Conservation (phyloP, 192 early-diverging fungal species). For the Glomus cerebriforme region DNA sequence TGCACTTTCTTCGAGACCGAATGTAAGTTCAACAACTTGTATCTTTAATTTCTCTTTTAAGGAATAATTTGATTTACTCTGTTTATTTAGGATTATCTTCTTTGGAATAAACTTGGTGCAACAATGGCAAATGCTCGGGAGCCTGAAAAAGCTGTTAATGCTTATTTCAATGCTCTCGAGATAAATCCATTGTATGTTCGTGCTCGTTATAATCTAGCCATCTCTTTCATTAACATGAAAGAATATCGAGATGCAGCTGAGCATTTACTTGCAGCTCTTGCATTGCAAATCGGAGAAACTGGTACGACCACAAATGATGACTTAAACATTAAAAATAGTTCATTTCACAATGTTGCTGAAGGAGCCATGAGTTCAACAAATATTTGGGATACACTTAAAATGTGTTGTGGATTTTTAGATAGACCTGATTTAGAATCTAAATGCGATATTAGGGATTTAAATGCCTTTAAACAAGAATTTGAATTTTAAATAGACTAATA, state of each 20-base stretch:
- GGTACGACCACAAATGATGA: slow-evolving; percentile 39
- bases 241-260: slow-evolving; percentile 89
- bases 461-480: slow-evolving; percentile 81
- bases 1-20: slow-evolving; percentile 80
- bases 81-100: slow-evolving; percentile 72
- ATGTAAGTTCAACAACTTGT: slow-evolving; percentile 46
- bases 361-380: slow-evolving; percentile 71
- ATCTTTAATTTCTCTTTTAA: background rate
- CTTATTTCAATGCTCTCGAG: slow-evolving; percentile 91
- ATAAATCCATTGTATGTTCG: slow-evolving; percentile 95
- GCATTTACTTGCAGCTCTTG: slow-evolving; percentile 86
- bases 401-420: slow-evolving; percentile 73
- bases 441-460: slow-evolving; percentile 76
- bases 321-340: slow-evolving; percentile 33
- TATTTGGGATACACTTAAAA: slow-evolving; percentile 84
- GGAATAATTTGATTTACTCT: background rate
- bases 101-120: slow-evolving; percentile 98
- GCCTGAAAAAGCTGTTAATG: slow-evolving; percentile 78
- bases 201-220: slow-evolving; percentile 94
- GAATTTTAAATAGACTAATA: slow-evolving; percentile 71
- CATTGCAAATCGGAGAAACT: slow-evolving; percentile 69
- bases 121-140: slow-evolving; percentile 90
- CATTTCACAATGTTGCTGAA: slow-evolving; percentile 43
- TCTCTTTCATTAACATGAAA: slow-evolving; percentile 87
- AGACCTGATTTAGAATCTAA: slow-evolving; percentile 81